Evolutionary conservation across 164 flowering plant species (phyloP).

Genomic region (Vitis cinerea): DNA sequence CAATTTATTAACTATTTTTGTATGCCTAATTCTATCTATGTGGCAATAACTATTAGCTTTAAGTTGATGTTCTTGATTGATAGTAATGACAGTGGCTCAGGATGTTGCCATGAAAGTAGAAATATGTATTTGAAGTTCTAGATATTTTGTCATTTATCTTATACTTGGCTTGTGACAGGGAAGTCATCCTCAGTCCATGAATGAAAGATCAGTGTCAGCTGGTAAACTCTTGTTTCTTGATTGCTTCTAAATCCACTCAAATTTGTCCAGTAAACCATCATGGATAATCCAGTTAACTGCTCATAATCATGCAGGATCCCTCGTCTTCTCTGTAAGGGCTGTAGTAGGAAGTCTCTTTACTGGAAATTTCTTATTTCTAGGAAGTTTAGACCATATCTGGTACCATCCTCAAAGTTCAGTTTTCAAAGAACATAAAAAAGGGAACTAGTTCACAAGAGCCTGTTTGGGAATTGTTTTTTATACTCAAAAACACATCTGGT

Average conservation of each 20-base stretch:
- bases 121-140: not conserved
- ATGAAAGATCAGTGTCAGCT: slow-evolving; percentile 15
- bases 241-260: not conserved
- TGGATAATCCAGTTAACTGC: too few relatives aligned
- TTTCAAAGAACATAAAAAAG: too few relatives aligned
- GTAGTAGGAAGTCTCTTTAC: too few relatives aligned
- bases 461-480: too few relatives aligned
- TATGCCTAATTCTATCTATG: not conserved
- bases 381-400: too few relatives aligned
- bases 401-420: too few relatives aligned
- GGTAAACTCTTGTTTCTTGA: slow-evolving; percentile 13
- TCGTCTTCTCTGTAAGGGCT: too few relatives aligned
- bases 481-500: too few relatives aligned
- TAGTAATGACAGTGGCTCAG: not conserved
- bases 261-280: too few relatives aligned
- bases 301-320: too few relatives aligned
- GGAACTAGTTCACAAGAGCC: too few relatives aligned
- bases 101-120: not conserved
- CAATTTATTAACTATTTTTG: not conserved
- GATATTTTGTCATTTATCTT: not conserved
- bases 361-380: too few relatives aligned
- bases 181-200: slow-evolving; percentile 12
- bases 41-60: not conserved
- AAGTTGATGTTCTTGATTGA: not conserved
- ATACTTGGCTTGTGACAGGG: slow-evolving; percentile 16